Evolutionary conservation across 2,329 filamentous ascomycete genomes (phyloP), one percentile per base, ranked within the genome.

Genomic region (Cyphellophora europaea): DNA sequence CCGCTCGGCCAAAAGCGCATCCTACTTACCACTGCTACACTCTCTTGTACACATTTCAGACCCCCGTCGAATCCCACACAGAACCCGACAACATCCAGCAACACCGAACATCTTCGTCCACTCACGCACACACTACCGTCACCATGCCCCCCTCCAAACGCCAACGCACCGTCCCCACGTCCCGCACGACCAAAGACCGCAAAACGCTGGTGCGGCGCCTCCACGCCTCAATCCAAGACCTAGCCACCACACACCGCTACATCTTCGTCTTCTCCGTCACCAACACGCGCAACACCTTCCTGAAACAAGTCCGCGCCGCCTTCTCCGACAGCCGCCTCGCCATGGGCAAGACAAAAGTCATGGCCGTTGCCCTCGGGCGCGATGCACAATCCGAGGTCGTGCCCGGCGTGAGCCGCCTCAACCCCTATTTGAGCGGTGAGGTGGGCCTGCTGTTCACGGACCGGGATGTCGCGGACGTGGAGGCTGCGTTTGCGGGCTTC

Each of bases 271-370:
- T 98, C 61, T 74, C 75, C 53, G 80, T 98, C 50, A 84, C 93
- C 57, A 95, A 96, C 69, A 94, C 94, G 86, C 86, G 91, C 59
- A 98, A 98, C 68, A 93, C 80, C 51, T 88, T 57, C 38, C 57
- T 57, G 39, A 62, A 62, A 44, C 55, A 57, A 4, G 53, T 59
- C 23, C 39, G 48, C 18, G 51, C 56, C 16, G 59, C 56, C 11
- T 48, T 58, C 27, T 55, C 52, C 32, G 53, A 47, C 37, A 52
- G 34, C 34, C 38, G 88, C 51, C 69, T 98, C 58, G 96, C 96
- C 77, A 96, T 95, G 64, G 91, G 89, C 66, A 98, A 96, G 70
- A 96, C 89, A 41, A 96, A 96, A 67, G 88, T 98, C 61, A 96
- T 96, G 87, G 79, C 84, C 52, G 89, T 91, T 65, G 88, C 91